phyloP scores from a whole-genome alignment of 2,329 filamentous ascomycete genomes.

The Dothideomycetes sp. region DNA sequence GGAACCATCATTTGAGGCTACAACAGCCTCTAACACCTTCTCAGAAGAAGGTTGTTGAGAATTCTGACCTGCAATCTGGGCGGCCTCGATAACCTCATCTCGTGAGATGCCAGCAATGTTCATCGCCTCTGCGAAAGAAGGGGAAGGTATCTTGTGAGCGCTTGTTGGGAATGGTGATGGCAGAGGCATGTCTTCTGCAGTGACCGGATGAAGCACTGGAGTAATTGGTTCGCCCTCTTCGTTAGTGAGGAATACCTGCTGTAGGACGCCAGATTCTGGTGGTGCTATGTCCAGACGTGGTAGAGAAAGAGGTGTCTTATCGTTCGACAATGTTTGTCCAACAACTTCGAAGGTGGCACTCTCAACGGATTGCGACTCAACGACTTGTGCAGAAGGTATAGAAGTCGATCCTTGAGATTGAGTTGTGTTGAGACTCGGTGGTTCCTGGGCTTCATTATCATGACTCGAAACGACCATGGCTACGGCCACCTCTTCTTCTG shows the following conservation, averaged over 20 bases:
- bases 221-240: slow-evolving; percentile 19
- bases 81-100: not conserved
- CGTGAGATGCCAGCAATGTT: not conserved
- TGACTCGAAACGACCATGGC: too few relatives aligned
- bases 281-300: slow-evolving; percentile 20
- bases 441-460: not conserved
- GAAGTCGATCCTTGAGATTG: not conserved
- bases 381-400: too few relatives aligned
- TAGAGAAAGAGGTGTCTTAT: slow-evolving; percentile 21
- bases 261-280: not conserved
- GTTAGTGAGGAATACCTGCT: slow-evolving; percentile 1
- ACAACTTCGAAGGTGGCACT: too few relatives aligned
- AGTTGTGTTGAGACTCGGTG: not conserved
- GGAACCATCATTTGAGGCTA: too few relatives aligned
- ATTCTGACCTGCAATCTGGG: too few relatives aligned
- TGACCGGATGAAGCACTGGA: slow-evolving; percentile 24
- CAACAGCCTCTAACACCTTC: too few relatives aligned
- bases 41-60: too few relatives aligned
- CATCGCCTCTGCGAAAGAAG: not conserved
- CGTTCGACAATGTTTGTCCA: too few relatives aligned
- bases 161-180: slow-evolving; percentile 26
- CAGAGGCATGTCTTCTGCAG: slow-evolving; percentile 23
- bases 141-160: slow-evolving; percentile 12
- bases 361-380: too few relatives aligned
- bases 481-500: too few relatives aligned